Conservation (phyloP, 768 basidiomycete genomes). For the Boletus tomentosulus region DNA sequence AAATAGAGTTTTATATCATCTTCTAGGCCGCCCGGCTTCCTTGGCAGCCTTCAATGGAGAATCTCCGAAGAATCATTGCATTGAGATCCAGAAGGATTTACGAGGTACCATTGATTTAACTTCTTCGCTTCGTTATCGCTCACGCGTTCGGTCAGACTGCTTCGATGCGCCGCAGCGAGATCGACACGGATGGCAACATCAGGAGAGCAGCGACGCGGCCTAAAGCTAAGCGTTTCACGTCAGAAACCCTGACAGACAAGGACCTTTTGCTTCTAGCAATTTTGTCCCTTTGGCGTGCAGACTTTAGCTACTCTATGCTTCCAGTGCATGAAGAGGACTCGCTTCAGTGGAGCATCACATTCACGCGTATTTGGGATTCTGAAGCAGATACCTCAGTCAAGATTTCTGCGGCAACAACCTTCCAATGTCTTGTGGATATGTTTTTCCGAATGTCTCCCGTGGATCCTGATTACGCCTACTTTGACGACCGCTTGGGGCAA, state of each 20-base stretch:
- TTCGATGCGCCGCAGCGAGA: conserved; percentile 54
- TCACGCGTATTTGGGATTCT: conserved; percentile 56
- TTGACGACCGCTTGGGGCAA: conserved; percentile 43
- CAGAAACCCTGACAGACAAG: conserved; percentile 59
- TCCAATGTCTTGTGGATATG: conserved; percentile 42
- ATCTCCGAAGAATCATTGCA: conserved; percentile 42
- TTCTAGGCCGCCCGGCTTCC: conserved; percentile 47
- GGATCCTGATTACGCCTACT: conserved; percentile 35
- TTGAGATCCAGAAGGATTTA: conserved; percentile 52
- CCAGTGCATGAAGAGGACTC: conserved; percentile 39
- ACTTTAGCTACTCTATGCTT: conserved; percentile 51
- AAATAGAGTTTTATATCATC: conserved; percentile 8
- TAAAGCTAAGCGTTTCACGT: conserved; percentile 52
- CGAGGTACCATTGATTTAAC: conserved; percentile 38
- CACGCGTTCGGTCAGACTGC: conserved; percentile 36
- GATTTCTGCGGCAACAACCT: conserved; percentile 50
- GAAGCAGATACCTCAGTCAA: conserved; percentile 64
- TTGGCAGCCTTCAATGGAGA: conserved; percentile 53
- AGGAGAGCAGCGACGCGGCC: conserved; percentile 55
- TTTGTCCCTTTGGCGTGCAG: conserved; percentile 64
- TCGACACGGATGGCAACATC: conserved; percentile 52
- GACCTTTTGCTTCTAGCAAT: conserved; percentile 69
- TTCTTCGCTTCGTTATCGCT: conserved; percentile 5
- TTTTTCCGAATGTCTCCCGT: conserved; percentile 41
- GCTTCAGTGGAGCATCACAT: conserved; percentile 43